Conservation (phyloP, 2,329 filamentous ascomycete species). For the Fusarium irregulare region DNA sequence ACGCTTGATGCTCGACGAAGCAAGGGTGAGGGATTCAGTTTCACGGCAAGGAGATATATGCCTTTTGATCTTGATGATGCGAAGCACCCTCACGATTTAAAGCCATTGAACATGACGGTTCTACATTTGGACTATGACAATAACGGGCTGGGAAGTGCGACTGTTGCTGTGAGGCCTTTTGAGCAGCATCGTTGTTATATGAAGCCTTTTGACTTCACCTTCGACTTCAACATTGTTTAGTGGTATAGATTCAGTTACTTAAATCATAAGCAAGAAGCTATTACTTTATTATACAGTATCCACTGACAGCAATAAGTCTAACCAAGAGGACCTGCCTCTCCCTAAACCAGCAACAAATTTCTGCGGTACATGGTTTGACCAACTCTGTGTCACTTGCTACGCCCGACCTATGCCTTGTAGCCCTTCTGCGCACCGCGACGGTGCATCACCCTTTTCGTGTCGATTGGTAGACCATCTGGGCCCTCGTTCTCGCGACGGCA, state of each 20-base stretch:
- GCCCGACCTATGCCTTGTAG: not conserved
- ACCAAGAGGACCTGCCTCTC: not conserved
- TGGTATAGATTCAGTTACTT: not conserved
- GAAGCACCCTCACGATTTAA: slow-evolving; percentile 17
- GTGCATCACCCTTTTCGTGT: not conserved
- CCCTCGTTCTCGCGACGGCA: slow-evolving; percentile 7
- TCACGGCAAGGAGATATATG: slow-evolving; percentile 18
- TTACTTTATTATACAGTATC: not conserved
- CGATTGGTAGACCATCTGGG: not conserved
- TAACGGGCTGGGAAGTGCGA: slow-evolving; percentile 18
- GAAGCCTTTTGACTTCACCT: slow-evolving; percentile 17
- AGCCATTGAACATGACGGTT: slow-evolving; percentile 17
- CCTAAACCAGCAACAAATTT: not conserved
- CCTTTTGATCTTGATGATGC: slow-evolving; percentile 23
- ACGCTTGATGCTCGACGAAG: slow-evolving; percentile 10
- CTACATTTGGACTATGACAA: slow-evolving; percentile 26
- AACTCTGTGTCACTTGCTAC: not conserved
- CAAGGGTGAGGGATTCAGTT: slow-evolving; percentile 5
- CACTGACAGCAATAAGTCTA: not conserved
- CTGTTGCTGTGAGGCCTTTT: slow-evolving; percentile 15
- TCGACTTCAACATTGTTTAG: slow-evolving; percentile 17
- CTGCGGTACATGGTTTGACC: not conserved
- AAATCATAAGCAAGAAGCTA: not conserved
- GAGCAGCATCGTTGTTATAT: slow-evolving; percentile 27
- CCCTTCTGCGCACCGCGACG: not conserved